Percentiles rank a stretch among this genome's conserved stretches.
These are phyloP conservation scores for Hypoxylon sp. DNA, from an alignment of 2,329 filamentous ascomycete genomes.

Conservation along the genomic window DNA sequence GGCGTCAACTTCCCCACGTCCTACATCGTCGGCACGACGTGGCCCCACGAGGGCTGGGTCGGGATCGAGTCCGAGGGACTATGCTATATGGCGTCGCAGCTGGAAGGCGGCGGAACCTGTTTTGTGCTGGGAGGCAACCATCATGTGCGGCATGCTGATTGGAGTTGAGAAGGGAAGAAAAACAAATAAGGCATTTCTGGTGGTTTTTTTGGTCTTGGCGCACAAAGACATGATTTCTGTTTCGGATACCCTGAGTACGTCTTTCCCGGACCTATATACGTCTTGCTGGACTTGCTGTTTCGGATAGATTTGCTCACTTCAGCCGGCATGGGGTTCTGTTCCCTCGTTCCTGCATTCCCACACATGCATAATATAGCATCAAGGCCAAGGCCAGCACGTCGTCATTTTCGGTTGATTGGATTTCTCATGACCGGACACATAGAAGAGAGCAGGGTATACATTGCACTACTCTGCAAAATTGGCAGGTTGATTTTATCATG, in stretches of 20 bases:
- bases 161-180: conserved; percentile 23
- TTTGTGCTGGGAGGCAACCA: conserved; percentile 44
- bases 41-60: conserved; percentile 46
- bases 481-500: background rate
- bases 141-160: conserved; percentile 43
- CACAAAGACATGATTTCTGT: background rate
- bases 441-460: background rate
- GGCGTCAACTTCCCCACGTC: conserved; percentile 47
- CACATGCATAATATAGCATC: background rate
- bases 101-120: conserved; percentile 41
- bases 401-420: background rate
- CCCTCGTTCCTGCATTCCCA: background rate
- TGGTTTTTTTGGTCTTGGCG: conserved; percentile 5
- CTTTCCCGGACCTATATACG: background rate
- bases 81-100: conserved; percentile 44
- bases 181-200: background rate
- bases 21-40: conserved; percentile 47
- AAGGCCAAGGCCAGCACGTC: background rate
- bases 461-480: background rate
- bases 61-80: conserved; percentile 50
- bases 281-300: conserved; percentile 3
- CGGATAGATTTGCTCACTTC: conserved; percentile 10
- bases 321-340: background rate
- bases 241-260: conserved; percentile 18
- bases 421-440: background rate